Conservation (phyloP, 2,329 filamentous ascomycete genomes). For the Alternaria viburni region DNA sequence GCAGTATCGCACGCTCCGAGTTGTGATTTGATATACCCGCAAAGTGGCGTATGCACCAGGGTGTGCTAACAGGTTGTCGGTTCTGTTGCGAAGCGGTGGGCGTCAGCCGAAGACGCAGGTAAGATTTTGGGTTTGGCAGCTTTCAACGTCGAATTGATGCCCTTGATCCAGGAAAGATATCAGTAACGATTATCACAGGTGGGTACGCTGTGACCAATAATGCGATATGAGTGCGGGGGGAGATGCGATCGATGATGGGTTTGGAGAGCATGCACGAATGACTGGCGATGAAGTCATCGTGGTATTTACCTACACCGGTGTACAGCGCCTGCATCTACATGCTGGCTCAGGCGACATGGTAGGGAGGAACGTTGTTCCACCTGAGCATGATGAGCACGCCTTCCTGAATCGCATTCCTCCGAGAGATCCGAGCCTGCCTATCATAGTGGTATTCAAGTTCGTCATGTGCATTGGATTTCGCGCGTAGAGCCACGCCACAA, state of each 20-base stretch:
- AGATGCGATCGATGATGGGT: not conserved
- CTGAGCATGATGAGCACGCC: not conserved
- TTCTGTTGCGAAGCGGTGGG: conserved; percentile 11
- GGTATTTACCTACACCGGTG: not conserved
- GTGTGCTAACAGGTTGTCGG: conserved; percentile 14
- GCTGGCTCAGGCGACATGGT: not conserved
- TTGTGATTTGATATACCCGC: conserved; percentile 2
- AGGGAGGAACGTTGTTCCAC: not conserved
- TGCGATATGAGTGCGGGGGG: not conserved
- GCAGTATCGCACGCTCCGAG: not conserved
- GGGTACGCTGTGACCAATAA: not conserved
- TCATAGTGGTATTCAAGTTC: not conserved
- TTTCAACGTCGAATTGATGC: not conserved
- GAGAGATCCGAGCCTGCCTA: not conserved
- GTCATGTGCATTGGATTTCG: not conserved
- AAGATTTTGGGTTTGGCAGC: conserved; percentile 11
- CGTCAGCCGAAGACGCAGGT: conserved; percentile 14
- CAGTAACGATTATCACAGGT: not conserved
- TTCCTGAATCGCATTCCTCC: not conserved
- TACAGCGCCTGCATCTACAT: not conserved
- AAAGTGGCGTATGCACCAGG: conserved; percentile 3
- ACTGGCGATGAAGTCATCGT: conserved; percentile 10
- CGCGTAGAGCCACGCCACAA: not conserved
- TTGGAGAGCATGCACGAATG: not conserved
- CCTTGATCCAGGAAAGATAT: not conserved